Conservation (phyloP, 2,329 filamentous ascomycete genomes). For the Lecanicillium sp. region DNA sequence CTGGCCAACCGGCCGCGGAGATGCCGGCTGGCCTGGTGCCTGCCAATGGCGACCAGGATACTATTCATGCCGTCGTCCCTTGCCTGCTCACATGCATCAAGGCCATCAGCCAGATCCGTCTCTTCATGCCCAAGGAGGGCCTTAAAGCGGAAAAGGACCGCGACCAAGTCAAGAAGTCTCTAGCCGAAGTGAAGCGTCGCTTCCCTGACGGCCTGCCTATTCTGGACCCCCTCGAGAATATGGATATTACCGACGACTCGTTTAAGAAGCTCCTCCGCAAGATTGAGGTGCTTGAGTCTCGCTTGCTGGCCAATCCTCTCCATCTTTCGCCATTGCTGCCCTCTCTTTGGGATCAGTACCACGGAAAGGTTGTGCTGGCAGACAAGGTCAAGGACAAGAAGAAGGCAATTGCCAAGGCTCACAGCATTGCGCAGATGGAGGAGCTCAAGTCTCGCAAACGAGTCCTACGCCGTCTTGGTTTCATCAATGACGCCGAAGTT, state of each 20-base stretch:
- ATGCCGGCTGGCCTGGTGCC: constrained; percentile 54
- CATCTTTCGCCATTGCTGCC: constrained; percentile 82
- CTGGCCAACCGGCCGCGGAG: constrained; percentile 26
- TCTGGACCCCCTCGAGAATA: constrained; percentile 90
- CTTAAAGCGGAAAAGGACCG: constrained; percentile 59
- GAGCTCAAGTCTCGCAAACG: constrained; percentile 95
- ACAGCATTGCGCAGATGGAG: constrained; percentile 87
- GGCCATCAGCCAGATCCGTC: constrained; percentile 72
- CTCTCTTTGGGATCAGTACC: constrained; percentile 81
- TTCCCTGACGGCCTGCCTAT: constrained; percentile 90
- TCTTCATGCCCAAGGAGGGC: constrained; percentile 71
- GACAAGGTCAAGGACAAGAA: constrained; percentile 82
- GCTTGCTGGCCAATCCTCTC: constrained; percentile 79
- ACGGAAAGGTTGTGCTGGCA: constrained; percentile 65
- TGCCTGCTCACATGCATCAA: constrained; percentile 81
- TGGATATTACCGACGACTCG: constrained; percentile 84
- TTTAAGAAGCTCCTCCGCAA: constrained; percentile 93
- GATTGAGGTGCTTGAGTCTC: constrained; percentile 93
- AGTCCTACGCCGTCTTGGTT: constrained; percentile 85
- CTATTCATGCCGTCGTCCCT: constrained; percentile 48
- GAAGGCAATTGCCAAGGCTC: constrained; percentile 75
- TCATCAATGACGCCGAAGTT: constrained; percentile 92
- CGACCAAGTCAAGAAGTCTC: constrained; percentile 56
- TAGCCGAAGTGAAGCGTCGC: constrained; percentile 74
- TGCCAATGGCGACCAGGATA: constrained; percentile 19